These are phyloP conservation scores for Triticum dicoccoides DNA, from an alignment of 176 grass and related monocot species.

Conservation along the genomic window DNA sequence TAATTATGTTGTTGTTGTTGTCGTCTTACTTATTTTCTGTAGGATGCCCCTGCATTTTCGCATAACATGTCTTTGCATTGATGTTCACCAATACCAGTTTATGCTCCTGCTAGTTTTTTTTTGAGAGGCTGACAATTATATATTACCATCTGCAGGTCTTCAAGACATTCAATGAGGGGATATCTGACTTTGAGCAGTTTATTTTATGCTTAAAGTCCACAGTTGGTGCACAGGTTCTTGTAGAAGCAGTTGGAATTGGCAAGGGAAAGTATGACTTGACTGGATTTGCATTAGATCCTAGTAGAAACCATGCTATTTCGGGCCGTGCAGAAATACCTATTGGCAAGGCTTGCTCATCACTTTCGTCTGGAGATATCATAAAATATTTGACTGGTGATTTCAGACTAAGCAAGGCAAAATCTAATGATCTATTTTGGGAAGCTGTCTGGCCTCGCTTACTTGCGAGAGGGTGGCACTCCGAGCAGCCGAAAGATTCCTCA, in stretches of 20 bases:
- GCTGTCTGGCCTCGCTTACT: conserved; percentile 96
- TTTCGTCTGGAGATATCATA: conserved; percentile 71
- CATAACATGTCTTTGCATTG: not conserved
- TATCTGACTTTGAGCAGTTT: conserved; percentile 76
- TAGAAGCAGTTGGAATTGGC: conserved; percentile 80
- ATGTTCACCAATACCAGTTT: conserved; percentile 28
- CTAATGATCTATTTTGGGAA: conserved; percentile 99
- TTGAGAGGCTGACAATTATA: conserved; percentile 26
- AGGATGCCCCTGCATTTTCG: conserved; percentile 21
- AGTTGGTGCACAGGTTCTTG: conserved; percentile 61
- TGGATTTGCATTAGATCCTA: conserved; percentile 74
- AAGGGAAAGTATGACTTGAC: conserved; percentile 90
- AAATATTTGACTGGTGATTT: conserved; percentile 94
- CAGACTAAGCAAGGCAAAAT: conserved; percentile 91
- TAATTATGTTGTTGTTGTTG: not conserved
- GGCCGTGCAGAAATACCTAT: conserved; percentile 65
- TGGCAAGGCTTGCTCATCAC: conserved; percentile 86
- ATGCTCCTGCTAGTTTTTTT: conserved; percentile 19
- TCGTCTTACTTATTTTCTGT: not conserved
- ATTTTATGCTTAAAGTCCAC: conserved; percentile 60
- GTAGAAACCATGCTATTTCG: conserved; percentile 51
- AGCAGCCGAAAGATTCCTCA: conserved; percentile 66
- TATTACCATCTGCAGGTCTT: conserved; percentile 54
- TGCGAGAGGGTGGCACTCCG: conserved; percentile 81
- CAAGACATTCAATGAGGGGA: conserved; percentile 74